A percentile compares a stretch with the other conserved stretches of the same genome.
phyloP scores from a whole-genome alignment of 768 basidiomycete species.

The Kwoniella heveanensis region DNA sequence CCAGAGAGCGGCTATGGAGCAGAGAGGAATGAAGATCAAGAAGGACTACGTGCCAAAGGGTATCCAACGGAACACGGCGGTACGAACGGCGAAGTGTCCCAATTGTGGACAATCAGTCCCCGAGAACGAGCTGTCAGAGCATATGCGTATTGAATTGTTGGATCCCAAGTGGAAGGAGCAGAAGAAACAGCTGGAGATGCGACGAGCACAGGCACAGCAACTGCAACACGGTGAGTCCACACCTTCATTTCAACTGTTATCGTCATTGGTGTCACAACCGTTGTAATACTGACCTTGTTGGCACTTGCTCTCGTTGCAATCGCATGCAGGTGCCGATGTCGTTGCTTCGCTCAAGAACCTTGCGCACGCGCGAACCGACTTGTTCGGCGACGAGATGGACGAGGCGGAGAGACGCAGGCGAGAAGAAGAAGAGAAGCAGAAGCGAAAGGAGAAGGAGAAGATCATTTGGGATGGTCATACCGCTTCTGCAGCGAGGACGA shows the following conservation, averaged over 20 bases:
- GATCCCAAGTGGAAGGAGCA: conserved; percentile 99
- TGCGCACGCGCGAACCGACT: conserved; percentile 92
- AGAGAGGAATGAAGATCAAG: conserved; percentile 52
- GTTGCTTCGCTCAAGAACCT: conserved; percentile 89
- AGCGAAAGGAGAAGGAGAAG: conserved; percentile 85
- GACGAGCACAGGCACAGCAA: conserved; percentile 66
- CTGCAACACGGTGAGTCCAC: conserved; percentile 53
- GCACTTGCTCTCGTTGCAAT: not conserved
- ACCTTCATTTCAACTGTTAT: too few relatives aligned
- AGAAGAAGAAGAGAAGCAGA: conserved; percentile 80
- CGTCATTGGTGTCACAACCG: too few relatives aligned
- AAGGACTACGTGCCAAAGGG: conserved; percentile 92
- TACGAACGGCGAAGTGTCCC: conserved; percentile 79
- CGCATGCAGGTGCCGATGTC: conserved; percentile 73
- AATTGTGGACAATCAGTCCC: conserved; percentile 97
- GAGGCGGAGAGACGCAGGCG: conserved; percentile 76
- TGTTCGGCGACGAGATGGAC: conserved; percentile 91
- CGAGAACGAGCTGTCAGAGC: conserved; percentile 92
- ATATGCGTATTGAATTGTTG: conserved; percentile 95
- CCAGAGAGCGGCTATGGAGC: conserved; percentile 66
- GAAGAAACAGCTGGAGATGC: conserved; percentile 80
- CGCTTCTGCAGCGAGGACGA: conserved; percentile 83
- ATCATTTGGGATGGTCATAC: conserved; percentile 99
- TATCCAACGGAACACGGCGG: conserved; percentile 60
- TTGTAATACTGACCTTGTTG: too few relatives aligned